These are phyloP conservation scores for Boletus bicolor DNA, from an alignment of 768 basidiomycete genomes.

Conservation along the genomic window DNA sequence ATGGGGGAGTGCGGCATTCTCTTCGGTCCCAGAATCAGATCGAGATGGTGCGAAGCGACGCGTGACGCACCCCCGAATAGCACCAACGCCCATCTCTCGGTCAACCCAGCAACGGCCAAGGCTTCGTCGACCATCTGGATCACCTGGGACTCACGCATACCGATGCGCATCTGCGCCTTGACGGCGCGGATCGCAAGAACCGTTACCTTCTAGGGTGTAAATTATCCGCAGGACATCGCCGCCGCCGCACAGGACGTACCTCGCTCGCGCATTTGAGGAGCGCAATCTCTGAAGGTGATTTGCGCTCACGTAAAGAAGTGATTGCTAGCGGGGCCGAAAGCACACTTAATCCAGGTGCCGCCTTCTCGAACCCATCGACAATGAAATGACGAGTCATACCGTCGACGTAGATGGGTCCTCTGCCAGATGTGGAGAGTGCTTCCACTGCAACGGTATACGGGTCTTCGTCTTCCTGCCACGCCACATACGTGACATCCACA, in stretches of 20 bases:
- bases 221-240: not conserved
- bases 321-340: constrained; percentile 53
- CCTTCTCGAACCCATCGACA: constrained; percentile 55
- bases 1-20: constrained; percentile 84
- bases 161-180: constrained; percentile 56
- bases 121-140: constrained; percentile 53
- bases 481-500: constrained; percentile 43
- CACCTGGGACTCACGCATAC: constrained; percentile 75
- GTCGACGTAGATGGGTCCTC: constrained; percentile 55
- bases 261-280: constrained; percentile 79
- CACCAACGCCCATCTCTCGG: constrained; percentile 56
- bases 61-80: constrained; percentile 69
- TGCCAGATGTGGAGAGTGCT: constrained; percentile 23
- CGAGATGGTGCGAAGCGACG: not conserved
- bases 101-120: constrained; percentile 56
- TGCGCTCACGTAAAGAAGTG: constrained; percentile 66
- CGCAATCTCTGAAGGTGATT: constrained; percentile 65
- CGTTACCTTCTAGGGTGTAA: constrained; percentile 56
- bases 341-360: constrained; percentile 38
- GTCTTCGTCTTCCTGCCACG: constrained; percentile 66
- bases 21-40: constrained; percentile 36
- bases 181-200: constrained; percentile 69
- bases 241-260: constrained; percentile 36
- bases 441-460: constrained; percentile 56
- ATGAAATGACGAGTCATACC: constrained; percentile 60